Evolutionary conservation across 2,329 filamentous ascomycete genomes (phyloP).

Genomic region (Ophiognomonia clavigignenti-juglandacearum): DNA sequence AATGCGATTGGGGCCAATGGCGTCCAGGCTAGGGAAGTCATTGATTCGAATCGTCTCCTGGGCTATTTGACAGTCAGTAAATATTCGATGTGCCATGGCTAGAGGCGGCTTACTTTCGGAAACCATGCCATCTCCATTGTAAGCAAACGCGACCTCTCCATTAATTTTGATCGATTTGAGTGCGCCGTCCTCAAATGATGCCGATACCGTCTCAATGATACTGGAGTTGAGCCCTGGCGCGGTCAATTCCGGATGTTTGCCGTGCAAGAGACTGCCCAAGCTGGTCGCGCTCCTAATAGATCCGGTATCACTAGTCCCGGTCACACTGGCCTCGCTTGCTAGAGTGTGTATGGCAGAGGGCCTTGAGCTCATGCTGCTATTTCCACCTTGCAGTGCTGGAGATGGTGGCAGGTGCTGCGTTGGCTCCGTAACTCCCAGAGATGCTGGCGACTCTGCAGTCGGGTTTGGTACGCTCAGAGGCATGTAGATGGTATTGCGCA

Average conservation of each 20-base stretch:
- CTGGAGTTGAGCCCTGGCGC: slow-evolving; percentile 80
- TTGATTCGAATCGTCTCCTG: slow-evolving; percentile 74
- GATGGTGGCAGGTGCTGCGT: slow-evolving; percentile 25
- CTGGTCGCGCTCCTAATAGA: slow-evolving; percentile 88
- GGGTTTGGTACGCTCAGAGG: slow-evolving; percentile 34
- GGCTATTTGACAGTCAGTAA: slow-evolving; percentile 27
- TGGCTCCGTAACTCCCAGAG: slow-evolving; percentile 18
- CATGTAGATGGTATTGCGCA: slow-evolving; percentile 84
- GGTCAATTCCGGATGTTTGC: slow-evolving; percentile 77
- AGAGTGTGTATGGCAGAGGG: slow-evolving; percentile 49
- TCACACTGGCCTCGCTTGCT: slow-evolving; percentile 57
- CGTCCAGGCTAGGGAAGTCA: slow-evolving; percentile 83
- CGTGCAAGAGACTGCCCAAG: slow-evolving; percentile 61
- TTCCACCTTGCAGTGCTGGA: slow-evolving; percentile 31
- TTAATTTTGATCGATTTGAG: slow-evolving; percentile 69
- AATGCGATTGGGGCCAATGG: slow-evolving; percentile 87
- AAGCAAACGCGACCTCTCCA: slow-evolving; percentile 85
- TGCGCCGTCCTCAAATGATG: slow-evolving; percentile 70
- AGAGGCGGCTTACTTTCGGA: slow-evolving; percentile 41
- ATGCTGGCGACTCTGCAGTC: neutral
- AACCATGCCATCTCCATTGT: slow-evolving; percentile 55
- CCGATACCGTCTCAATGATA: slow-evolving; percentile 86
- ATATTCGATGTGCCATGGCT: neutral
- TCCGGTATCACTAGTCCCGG: slow-evolving; percentile 72
- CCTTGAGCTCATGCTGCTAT: slow-evolving; percentile 27